phyloP scores from a whole-genome alignment of 169 alveolate genomes.

The Plasmodium gallinaceum region DNA sequence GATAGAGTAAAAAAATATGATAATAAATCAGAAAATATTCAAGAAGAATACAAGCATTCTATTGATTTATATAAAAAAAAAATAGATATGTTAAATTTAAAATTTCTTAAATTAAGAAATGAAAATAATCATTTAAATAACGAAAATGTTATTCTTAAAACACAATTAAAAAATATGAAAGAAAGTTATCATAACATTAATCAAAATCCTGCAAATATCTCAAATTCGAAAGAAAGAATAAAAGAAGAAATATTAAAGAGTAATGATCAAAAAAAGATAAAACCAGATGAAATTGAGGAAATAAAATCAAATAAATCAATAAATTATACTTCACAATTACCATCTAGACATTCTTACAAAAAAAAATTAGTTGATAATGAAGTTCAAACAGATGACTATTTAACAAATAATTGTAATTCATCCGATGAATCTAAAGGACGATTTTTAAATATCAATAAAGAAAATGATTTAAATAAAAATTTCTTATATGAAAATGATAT shows the following conservation, averaged over 20 bases:
- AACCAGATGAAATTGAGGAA: constrained; percentile 5
- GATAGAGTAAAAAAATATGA: constrained; percentile 54
- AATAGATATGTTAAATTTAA: constrained; percentile 68
- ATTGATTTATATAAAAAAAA: constrained; percentile 46
- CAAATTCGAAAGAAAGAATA: constrained; percentile 24
- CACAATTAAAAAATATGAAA: constrained; percentile 53
- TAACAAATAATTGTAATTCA: background rate
- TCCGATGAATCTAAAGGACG: background rate
- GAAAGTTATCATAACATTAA: constrained; percentile 30
- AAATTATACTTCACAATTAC: background rate
- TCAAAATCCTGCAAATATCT: constrained; percentile 34
- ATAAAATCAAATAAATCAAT: constrained; percentile 9
- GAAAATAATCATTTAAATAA: constrained; percentile 44
- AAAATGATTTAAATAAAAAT: background rate
- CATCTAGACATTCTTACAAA: constrained; percentile 1
- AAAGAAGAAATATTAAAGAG: constrained; percentile 6
- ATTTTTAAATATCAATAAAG: background rate
- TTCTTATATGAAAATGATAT: constrained; percentile 6
- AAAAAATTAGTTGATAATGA: constrained; percentile 13
- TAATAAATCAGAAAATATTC: constrained; percentile 3
- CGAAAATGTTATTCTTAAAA: constrained; percentile 63
- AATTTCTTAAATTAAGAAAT: constrained; percentile 68
- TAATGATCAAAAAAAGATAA: background rate
- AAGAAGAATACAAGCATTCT: constrained; percentile 24
- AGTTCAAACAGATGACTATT: constrained; percentile 8